These are phyloP conservation scores for Phlebiopsis gigantea DNA, from an alignment of 768 basidiomycete genomes.

Conservation along the genomic window DNA sequence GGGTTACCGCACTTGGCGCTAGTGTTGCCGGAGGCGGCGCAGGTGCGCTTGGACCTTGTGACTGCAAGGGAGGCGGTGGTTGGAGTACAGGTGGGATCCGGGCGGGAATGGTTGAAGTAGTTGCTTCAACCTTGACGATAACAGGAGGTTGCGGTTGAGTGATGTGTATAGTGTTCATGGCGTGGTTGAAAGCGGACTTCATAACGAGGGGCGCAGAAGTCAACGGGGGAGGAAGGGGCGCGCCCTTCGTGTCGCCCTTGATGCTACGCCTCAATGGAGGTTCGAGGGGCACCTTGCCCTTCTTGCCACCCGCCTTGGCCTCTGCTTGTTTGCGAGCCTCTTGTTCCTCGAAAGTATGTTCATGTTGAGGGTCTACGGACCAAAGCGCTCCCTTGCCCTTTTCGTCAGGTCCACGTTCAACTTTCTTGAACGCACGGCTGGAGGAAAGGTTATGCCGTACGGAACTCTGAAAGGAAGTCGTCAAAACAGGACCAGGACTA, in stretches of 20 bases:
- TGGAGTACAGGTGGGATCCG: conserved; percentile 2
- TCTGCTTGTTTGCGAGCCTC: conserved; percentile 47
- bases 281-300: conserved; percentile 54
- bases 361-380: conserved; percentile 76
- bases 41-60: conserved; percentile 19
- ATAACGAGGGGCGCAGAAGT: conserved; percentile 58
- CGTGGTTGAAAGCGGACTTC: conserved; percentile 24
- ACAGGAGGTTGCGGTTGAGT: conserved; percentile 1
- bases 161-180: conserved; percentile 8
- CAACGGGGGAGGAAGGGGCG: conserved; percentile 60
- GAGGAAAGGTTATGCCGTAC: conserved; percentile 95
- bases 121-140: conserved; percentile 21
- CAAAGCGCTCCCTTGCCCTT: conserved; percentile 92
- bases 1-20: conserved; percentile 10
- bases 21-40: conserved; percentile 19
- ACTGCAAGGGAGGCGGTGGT: conserved; percentile 5
- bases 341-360: conserved; percentile 66
- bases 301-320: conserved; percentile 43
- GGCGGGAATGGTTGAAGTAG: conserved; percentile 7
- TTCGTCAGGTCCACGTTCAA: conserved; percentile 80
- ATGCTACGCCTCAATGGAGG: conserved; percentile 67
- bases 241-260: conserved; percentile 55
- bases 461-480: conserved; percentile 54
- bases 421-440: conserved; percentile 85
- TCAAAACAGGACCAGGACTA: background rate